phyloP scores from a whole-genome alignment of 2,329 filamentous ascomycete species.

The Fusarium nodosum region DNA sequence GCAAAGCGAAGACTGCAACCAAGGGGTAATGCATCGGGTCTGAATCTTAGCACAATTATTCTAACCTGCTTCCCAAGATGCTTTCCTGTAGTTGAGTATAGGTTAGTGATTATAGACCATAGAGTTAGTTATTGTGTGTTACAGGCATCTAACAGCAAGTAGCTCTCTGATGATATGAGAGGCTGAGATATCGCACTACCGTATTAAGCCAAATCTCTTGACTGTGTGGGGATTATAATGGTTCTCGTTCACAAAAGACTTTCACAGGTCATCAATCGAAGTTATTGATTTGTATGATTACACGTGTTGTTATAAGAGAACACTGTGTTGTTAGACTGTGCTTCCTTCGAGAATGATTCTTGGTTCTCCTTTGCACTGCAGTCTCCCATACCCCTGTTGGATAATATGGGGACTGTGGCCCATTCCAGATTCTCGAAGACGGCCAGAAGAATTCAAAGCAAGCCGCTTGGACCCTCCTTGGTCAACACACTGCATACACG shows the following conservation, averaged over 20 bases:
- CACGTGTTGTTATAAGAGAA: slow-evolving; percentile 6
- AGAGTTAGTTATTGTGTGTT: not conserved
- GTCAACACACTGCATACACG: slow-evolving; percentile 9
- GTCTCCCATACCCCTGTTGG: slow-evolving; percentile 32
- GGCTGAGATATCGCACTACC: not conserved
- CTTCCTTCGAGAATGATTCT: slow-evolving; percentile 50
- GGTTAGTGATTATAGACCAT: not conserved
- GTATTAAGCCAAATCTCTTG: not conserved
- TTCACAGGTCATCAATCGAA: slow-evolving; percentile 7
- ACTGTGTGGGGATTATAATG: slow-evolving; percentile 21
- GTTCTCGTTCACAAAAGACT: slow-evolving; percentile 19
- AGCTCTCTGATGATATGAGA: not conserved
- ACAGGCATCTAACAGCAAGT: not conserved
- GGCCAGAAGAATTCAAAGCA: slow-evolving; percentile 48
- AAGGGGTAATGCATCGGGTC: not conserved
- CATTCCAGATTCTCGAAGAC: slow-evolving; percentile 50
- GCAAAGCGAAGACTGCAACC: not conserved
- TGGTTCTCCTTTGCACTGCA: slow-evolving; percentile 42
- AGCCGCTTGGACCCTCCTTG: slow-evolving; percentile 38
- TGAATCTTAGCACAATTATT: not conserved
- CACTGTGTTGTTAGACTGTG: slow-evolving; percentile 39
- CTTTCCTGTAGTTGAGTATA: not conserved
- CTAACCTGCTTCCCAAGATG: not conserved
- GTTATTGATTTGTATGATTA: not conserved
- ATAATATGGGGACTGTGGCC: slow-evolving; percentile 39